These are phyloP conservation scores for Lodderomyces metapsilosis DNA, from an alignment of 1,139 yeast species.

Conservation along the genomic window DNA sequence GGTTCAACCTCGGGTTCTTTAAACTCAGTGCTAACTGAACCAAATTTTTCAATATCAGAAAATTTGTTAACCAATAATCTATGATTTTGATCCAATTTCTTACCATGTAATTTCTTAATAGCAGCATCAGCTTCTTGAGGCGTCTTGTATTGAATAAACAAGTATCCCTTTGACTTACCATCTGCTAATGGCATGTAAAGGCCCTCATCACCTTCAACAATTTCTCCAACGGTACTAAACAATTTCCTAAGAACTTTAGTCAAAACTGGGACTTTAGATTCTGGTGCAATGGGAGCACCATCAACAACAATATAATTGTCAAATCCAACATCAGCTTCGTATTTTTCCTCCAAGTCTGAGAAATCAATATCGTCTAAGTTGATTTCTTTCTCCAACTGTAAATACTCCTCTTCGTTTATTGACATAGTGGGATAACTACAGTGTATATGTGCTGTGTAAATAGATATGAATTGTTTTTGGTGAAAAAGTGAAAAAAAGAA, in stretches of 20 bases:
- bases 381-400: conserved; percentile 48
- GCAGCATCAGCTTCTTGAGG: conserved; percentile 74
- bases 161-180: conserved; percentile 83
- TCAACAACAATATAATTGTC: conserved; percentile 86
- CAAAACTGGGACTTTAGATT: conserved; percentile 78
- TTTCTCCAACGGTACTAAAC: conserved; percentile 67
- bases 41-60: conserved; percentile 81
- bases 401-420: conserved; percentile 17
- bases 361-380: conserved; percentile 69
- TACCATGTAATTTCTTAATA: conserved; percentile 76
- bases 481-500: neutral
- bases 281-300: conserved; percentile 96
- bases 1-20: conserved; percentile 69
- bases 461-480: neutral
- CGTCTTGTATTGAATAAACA: conserved; percentile 79
- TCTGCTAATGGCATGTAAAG: conserved; percentile 79
- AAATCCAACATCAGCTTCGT: conserved; percentile 61
- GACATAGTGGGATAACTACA: conserved; percentile 8
- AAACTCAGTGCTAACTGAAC: conserved; percentile 62
- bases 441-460: too few relatives aligned
- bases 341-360: conserved; percentile 81
- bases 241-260: conserved; percentile 83
- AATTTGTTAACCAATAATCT: conserved; percentile 81
- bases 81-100: conserved; percentile 92
- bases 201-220: conserved; percentile 64